A percentile compares a stretch with the other conserved stretches of the same genome.
These are phyloP conservation scores for Amanita inopinata DNA, from an alignment of 768 basidiomycete species.

Conservation along the genomic window DNA sequence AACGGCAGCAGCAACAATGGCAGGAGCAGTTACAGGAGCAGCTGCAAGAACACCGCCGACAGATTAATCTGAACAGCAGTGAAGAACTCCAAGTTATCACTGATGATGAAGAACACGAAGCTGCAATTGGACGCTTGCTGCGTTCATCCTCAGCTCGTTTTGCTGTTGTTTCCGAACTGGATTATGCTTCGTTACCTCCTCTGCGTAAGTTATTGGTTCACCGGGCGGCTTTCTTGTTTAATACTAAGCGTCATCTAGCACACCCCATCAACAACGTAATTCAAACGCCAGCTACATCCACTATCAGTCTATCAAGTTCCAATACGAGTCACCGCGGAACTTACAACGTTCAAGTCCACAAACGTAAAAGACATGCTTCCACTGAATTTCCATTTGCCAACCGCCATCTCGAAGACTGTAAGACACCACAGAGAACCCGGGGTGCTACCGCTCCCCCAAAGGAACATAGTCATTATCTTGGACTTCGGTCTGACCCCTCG, in stretches of 20 bases:
- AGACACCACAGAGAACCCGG: constrained; percentile 17
- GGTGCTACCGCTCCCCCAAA: constrained; percentile 27
- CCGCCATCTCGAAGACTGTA: constrained; percentile 23
- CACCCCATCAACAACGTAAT: constrained; percentile 59
- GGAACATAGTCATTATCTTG: constrained; percentile 41
- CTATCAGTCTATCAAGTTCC: constrained; percentile 42
- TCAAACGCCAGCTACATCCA: constrained; percentile 38
- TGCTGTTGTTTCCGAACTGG: constrained; percentile 44
- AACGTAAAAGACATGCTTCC: constrained; percentile 47
- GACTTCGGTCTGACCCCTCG: constrained; percentile 68
- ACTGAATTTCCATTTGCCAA: constrained; percentile 62
- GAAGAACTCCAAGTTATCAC: constrained; percentile 9
- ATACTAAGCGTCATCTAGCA: constrained; percentile 25
- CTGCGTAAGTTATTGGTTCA: constrained; percentile 43
- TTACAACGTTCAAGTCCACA: constrained; percentile 65
- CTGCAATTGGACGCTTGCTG: constrained; percentile 41
- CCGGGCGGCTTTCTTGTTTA: constrained; percentile 2
- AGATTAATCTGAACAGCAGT: neutral
- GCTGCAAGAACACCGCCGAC: constrained; percentile 2
- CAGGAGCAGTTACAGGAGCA: constrained; percentile 17
- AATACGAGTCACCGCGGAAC: constrained; percentile 44
- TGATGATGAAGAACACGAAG: constrained; percentile 45
- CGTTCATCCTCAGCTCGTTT: constrained; percentile 67
- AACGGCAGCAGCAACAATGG: constrained; percentile 19
- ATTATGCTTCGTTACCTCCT: constrained; percentile 52